phyloP scores from a whole-genome alignment of 225 moss, liverwort and hornwort genomes.

The Climacium dendroides region DNA sequence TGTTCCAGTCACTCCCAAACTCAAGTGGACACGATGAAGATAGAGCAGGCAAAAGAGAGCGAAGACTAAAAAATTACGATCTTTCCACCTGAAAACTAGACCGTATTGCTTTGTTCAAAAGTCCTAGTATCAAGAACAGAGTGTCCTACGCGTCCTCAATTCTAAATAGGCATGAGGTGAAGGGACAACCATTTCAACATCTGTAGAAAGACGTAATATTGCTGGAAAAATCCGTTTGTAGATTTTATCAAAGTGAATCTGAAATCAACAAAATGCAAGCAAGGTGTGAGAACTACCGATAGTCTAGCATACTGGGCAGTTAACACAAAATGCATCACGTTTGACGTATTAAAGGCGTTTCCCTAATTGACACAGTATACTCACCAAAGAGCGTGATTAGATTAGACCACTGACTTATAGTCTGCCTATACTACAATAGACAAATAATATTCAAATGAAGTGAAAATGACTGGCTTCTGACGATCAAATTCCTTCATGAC shows the following conservation, averaged over 20 bases:
- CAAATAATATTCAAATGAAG: neutral
- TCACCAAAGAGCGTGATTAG: neutral
- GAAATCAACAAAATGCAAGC: neutral
- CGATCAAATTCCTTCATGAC: neutral
- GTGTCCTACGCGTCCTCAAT: neutral
- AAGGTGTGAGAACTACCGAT: neutral
- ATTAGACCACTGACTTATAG: neutral
- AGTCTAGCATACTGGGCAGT: neutral
- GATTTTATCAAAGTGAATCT: constrained; percentile 82
- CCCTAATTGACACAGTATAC: neutral
- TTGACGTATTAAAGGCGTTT: neutral
- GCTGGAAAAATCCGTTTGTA: constrained; percentile 77
- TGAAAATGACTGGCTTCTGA: neutral
- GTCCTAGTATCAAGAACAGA: neutral
- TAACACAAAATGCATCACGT: neutral
- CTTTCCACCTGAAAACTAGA: neutral
- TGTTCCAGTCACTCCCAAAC: neutral
- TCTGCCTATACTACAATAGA: neutral
- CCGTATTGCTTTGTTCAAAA: neutral
- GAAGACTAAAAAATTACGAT: neutral
- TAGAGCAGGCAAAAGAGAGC: neutral
- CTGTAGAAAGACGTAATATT: constrained; percentile 75
- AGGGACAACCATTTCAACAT: constrained; percentile 65
- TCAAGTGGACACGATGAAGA: neutral
- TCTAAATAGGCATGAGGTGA: neutral